phyloP scores from a whole-genome alignment of 1,139 yeast genomes.

The Suhomyces maxii region DNA sequence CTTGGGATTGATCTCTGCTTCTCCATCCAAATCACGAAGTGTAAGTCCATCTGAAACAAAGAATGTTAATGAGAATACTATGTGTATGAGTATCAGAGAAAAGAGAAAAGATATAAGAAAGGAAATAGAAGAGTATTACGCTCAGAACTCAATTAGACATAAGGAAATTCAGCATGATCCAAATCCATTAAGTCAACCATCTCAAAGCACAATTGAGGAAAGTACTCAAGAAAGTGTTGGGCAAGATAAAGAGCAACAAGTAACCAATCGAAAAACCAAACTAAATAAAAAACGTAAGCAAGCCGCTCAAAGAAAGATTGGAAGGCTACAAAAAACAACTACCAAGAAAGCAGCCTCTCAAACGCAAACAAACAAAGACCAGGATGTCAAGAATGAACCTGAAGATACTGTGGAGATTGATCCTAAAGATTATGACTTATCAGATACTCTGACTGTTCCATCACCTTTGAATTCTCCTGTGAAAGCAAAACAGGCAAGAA shows the following conservation, averaged over 20 bases:
- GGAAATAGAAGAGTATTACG: neutral
- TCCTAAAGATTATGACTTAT: slow-evolving; percentile 9
- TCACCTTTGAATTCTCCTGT: slow-evolving; percentile 5
- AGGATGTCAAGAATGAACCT: neutral
- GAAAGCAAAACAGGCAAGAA: neutral
- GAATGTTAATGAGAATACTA: neutral
- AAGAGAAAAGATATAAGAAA: neutral
- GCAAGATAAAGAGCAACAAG: neutral
- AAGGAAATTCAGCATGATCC: neutral
- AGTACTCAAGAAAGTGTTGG: neutral
- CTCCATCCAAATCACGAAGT: neutral
- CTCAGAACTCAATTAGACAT: neutral
- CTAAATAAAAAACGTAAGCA: neutral
- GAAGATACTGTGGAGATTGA: neutral
- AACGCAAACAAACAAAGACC: neutral
- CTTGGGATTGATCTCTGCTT: neutral
- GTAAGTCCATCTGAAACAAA: too few relatives aligned
- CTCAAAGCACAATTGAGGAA: too few relatives aligned
- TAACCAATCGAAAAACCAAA: neutral
- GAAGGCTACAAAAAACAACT: neutral
- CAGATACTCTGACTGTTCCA: slow-evolving; percentile 11
- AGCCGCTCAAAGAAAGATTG: neutral
- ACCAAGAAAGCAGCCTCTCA: neutral
- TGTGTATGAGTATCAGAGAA: neutral
- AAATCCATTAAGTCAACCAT: too few relatives aligned